Evolutionary conservation across 805 yeast species (phyloP), one percentile per base, ranked within the genome.

Genomic region (Grigorovia jiainica): DNA sequence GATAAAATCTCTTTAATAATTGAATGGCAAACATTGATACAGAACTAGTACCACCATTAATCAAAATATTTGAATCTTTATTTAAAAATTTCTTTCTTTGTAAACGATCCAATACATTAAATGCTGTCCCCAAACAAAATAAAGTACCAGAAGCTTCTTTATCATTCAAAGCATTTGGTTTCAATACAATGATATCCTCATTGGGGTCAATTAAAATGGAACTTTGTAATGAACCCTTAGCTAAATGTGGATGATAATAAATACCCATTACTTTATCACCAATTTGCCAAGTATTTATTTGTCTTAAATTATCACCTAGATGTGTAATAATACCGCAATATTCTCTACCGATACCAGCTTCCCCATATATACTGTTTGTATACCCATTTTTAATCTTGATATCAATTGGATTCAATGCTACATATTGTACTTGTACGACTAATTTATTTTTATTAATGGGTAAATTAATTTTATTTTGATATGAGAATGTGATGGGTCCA

Each of bases 1-100:
- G 64, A 49, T 67, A 75, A 47, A 65, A 59, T 19, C 68, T 53
- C 55, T 74, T 79, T 16, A 79, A 71, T 21, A 84, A 52, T 55
- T 81, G 87, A 27, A 78, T 67, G 4, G 73, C 71, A 60, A 68
- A 71, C 45, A 75, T 59, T 2, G 92, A 95, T 8, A 82, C 84
- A n/a, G 79, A 67, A 1, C 94, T 75, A 2, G 85, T 78, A 15
- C 83, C 94, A 41, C 95, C 95, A 46, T 83, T 68, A 34, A 87
- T 66, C 36, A 84, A 65, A 3, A 85, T 73, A 43, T 71, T 72
- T 1, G 76, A 61, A 8, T 66, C 65, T 4, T 63, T 60, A 31
- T 66, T 67, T 49, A 62, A 21, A 49, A 51, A 43, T 34, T 39
- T 53, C 45, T 46, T 53, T 47, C 47, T 39, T 47, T 54, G 40